Conservation (phyloP, 2,329 filamentous ascomycete species). For the Colletotrichum lini region DNA sequence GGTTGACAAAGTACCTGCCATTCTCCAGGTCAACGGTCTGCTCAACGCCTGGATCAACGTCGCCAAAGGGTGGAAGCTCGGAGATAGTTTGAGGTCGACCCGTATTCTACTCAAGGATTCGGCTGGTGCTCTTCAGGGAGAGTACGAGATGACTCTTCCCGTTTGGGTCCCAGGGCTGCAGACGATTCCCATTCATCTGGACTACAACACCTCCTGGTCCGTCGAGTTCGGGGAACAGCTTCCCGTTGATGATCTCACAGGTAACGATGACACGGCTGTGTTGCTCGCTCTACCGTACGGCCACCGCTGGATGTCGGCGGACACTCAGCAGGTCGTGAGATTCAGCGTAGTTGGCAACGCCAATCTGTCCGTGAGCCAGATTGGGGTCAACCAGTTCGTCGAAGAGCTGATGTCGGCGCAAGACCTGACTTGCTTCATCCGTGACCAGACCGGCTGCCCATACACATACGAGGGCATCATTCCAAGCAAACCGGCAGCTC, state of each 20-base stretch:
- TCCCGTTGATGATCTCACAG: conserved; percentile 41
- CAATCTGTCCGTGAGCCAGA: conserved; percentile 48
- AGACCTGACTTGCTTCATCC: conserved; percentile 54
- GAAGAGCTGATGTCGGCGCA: conserved; percentile 43
- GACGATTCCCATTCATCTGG: conserved; percentile 58
- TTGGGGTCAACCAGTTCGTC: conserved; percentile 51
- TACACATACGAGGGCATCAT: conserved; percentile 60
- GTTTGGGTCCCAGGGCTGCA: conserved; percentile 55
- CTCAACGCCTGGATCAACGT: conserved; percentile 64
- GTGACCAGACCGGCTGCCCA: conserved; percentile 54
- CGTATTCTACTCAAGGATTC: conserved; percentile 45
- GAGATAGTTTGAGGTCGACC: conserved; percentile 47
- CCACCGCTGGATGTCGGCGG: conserved; percentile 60
- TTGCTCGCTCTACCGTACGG: conserved; percentile 64
- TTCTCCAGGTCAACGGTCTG: conserved; percentile 54
- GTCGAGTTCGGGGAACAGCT: conserved; percentile 49
- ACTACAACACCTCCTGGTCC: conserved; percentile 53
- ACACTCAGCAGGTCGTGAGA: conserved; percentile 60
- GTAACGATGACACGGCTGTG: conserved; percentile 60
- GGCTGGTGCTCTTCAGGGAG: conserved; percentile 49
- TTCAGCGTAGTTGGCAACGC: conserved; percentile 50
- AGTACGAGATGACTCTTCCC: conserved; percentile 63
- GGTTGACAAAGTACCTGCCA: conserved; percentile 54
- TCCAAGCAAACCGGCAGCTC: conserved; percentile 58
- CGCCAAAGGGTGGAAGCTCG: conserved; percentile 58